Evolutionary conservation across 345 rosid species (phyloP).

Genomic region (Citrus sp.): DNA sequence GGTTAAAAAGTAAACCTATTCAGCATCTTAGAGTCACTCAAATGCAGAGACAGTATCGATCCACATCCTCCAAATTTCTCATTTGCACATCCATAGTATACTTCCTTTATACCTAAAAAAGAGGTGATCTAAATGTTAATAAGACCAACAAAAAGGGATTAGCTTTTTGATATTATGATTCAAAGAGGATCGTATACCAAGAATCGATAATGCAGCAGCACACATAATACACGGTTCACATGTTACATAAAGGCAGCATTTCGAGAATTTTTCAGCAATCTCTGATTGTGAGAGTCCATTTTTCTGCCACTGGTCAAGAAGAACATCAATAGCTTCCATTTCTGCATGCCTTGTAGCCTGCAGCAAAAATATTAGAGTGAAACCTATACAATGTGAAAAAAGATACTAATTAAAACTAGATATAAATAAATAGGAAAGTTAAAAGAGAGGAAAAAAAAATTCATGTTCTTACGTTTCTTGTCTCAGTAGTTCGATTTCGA

Average conservation of each 20-base stretch:
- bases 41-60: conserved; percentile 59
- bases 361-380: neutral
- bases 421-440: neutral
- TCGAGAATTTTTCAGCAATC: conserved; percentile 61
- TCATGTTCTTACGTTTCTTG: conserved; percentile 30
- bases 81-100: conserved; percentile 70
- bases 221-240: conserved; percentile 97
- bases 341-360: conserved; percentile 87
- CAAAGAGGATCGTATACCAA: conserved; percentile 38
- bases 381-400: neutral
- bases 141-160: neutral
- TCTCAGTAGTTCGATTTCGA: conserved; percentile 43
- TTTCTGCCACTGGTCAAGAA: conserved; percentile 63
- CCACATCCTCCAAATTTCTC: conserved; percentile 96
- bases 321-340: conserved; percentile 85
- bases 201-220: conserved; percentile 75
- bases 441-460: neutral
- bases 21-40: conserved; percentile 31
- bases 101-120: conserved; percentile 56
- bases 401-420: neutral
- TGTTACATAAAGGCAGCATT: conserved; percentile 69
- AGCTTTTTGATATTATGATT: neutral
- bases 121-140: neutral
- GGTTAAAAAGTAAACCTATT: conserved; percentile 25
- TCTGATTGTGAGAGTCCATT: conserved; percentile 45